These are phyloP conservation scores for Trichosporon coremiiforme DNA, from an alignment of 1,284 basidiomycete genomes.

Conservation along the genomic window DNA sequence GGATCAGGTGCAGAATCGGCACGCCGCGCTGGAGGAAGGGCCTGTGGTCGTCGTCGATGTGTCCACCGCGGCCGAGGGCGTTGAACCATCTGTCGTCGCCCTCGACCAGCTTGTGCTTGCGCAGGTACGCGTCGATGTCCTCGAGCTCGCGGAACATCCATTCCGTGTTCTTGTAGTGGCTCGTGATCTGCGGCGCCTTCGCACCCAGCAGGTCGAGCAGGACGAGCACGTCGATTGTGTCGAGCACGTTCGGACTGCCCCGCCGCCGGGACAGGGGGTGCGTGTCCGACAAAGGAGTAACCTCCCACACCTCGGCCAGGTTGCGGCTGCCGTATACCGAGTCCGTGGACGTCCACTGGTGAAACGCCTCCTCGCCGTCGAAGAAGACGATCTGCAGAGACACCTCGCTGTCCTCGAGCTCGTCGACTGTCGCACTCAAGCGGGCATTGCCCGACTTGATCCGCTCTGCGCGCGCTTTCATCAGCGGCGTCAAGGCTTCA, in stretches of 20 bases:
- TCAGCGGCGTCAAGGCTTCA: slow-evolving; percentile 71
- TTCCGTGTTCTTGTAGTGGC: slow-evolving; percentile 81
- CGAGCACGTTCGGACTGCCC: slow-evolving; percentile 67
- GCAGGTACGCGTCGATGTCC: slow-evolving; percentile 67
- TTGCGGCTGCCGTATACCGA: slow-evolving; percentile 93
- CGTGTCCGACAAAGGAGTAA: slow-evolving; percentile 64
- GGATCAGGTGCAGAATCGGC: slow-evolving; percentile 85
- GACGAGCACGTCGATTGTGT: slow-evolving; percentile 82
- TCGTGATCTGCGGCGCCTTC: slow-evolving; percentile 68
- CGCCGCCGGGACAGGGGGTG: slow-evolving; percentile 63
- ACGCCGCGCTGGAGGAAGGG: slow-evolving; percentile 86
- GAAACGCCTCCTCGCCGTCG: slow-evolving; percentile 97
- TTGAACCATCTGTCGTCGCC: slow-evolving; percentile 51
- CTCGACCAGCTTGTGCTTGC: slow-evolving; percentile 40
- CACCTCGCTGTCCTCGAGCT: slow-evolving; percentile 74
- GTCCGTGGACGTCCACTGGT: slow-evolving; percentile 83
- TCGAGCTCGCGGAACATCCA: slow-evolving; percentile 82
- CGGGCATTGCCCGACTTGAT: slow-evolving; percentile 58
- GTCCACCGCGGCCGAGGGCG: slow-evolving; percentile 58
- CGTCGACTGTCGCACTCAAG: slow-evolving; percentile 58
- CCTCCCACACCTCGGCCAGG: slow-evolving; percentile 78
- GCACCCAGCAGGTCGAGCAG: slow-evolving; percentile 87
- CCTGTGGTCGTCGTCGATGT: slow-evolving; percentile 89
- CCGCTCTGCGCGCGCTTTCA: slow-evolving; percentile 66
- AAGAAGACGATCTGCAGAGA: slow-evolving; percentile 96